These are phyloP conservation scores for Phytophthora parvispora DNA, from an alignment of 352 stramenopile species.

Conservation along the genomic window DNA sequence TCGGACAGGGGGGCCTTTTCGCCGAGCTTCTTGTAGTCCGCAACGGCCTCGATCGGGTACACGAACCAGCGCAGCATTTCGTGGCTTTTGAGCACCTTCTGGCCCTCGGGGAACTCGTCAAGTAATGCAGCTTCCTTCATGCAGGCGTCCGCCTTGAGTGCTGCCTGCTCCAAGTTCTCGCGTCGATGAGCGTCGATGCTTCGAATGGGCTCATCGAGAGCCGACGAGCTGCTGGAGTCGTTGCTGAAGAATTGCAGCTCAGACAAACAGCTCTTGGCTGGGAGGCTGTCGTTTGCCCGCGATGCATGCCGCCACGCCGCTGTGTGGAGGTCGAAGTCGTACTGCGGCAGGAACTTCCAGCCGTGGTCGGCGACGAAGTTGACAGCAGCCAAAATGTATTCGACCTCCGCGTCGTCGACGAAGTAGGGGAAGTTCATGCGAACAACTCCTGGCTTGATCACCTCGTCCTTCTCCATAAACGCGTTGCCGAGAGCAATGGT, in stretches of 20 bases:
- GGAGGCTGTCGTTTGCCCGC: neutral
- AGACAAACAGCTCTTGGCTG: conserved; percentile 21
- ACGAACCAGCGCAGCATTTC: conserved; percentile 46
- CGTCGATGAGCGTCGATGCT: conserved; percentile 28
- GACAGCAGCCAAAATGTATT: conserved; percentile 95
- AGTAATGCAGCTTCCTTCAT: conserved; percentile 35
- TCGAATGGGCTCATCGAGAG: conserved; percentile 18
- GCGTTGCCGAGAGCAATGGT: conserved; percentile 85
- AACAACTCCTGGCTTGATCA: conserved; percentile 96
- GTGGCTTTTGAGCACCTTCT: conserved; percentile 34
- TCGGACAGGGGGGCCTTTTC: conserved; percentile 29
- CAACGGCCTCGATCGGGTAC: conserved; percentile 41
- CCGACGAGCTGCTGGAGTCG: conserved; percentile 10
- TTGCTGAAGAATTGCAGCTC: conserved; percentile 33
- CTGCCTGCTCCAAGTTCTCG: conserved; percentile 36
- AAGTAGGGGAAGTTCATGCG: conserved; percentile 95
- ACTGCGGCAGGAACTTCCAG: conserved; percentile 95
- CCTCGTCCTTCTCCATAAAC: conserved; percentile 91
- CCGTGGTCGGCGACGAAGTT: conserved; percentile 94
- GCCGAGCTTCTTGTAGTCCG: conserved; percentile 24
- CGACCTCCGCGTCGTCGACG: conserved; percentile 80
- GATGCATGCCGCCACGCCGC: conserved; percentile 89
- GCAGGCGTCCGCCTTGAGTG: conserved; percentile 22
- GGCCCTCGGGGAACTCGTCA: conserved; percentile 22
- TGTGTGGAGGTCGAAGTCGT: conserved; percentile 95